These are phyloP conservation scores for Stentor coeruleus DNA, from an alignment of 73 alveolate genomes.

Conservation along the genomic window DNA sequence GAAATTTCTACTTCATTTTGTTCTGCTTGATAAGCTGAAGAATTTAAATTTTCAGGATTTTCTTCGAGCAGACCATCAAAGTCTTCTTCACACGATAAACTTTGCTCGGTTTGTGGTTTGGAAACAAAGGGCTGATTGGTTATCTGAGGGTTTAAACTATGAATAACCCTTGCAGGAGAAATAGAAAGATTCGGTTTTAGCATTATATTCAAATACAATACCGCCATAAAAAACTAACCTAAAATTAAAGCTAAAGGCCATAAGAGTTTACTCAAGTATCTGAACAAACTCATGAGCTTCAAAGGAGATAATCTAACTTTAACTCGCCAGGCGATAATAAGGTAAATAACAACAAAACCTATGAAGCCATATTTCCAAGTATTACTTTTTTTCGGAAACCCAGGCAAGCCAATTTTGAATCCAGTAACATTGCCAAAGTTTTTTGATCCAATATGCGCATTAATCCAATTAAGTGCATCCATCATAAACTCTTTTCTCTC, in stretches of 20 bases:
- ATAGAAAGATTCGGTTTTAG: no score
- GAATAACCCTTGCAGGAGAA: no score
- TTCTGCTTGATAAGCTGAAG: no score
- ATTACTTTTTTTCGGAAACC: neutral
- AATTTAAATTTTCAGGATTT: no score
- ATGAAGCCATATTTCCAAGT: neutral
- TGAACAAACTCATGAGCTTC: neutral
- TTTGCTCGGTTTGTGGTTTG: no score
- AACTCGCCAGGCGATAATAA: neutral
- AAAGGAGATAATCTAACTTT: neutral
- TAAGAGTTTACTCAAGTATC: neutral
- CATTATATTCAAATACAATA: no score
- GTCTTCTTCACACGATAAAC: no score
- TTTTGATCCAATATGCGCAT: neutral
- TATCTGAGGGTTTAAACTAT: no score
- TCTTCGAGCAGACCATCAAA: no score
- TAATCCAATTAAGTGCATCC: neutral
- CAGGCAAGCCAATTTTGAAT: conserved; percentile 2
- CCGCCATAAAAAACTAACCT: neutral
- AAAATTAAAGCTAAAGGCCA: conserved; percentile 9
- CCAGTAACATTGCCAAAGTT: neutral
- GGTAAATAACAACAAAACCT: neutral
- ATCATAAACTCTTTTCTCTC: conserved; percentile 24
- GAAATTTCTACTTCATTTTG: no score
- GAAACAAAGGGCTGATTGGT: no score